Base-by-base conservation (phyloP, 2,329 filamentous ascomycete genomes). In the Ceratocystis lukuohia region DNA sequence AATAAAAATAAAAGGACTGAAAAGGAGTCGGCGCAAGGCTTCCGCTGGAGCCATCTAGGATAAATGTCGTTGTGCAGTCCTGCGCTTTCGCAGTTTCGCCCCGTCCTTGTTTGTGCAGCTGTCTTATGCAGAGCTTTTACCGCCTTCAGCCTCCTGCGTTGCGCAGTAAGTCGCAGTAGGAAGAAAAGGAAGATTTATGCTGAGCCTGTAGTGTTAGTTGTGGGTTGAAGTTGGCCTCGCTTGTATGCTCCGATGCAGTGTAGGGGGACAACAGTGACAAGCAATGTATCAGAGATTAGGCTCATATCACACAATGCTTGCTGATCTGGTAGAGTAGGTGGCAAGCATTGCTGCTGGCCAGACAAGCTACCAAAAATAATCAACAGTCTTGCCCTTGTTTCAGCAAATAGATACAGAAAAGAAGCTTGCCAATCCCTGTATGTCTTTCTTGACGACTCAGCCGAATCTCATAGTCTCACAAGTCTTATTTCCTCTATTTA, bases 111-210 rank as follows among this genome's bases (percentile, higher is more conserved):
- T 37, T 59, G 28, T 59, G 56, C 25, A 59, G 56, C 28, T 59
- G 56, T 59, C 56, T 59, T 59, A 37, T 59, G 56, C 56, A 59
- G 56, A 59, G 56, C 28, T 59, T 59, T 59, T 59, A 59, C 56
- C 56, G 56, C 56, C 56, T 59, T 59, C 10, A 33, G 56, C 33
- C 56, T 59, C 56, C 30, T 59, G 56, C 28, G 28, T 59, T 59
- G 64, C 46, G 57, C 44, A 45, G 64, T 12, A 46, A 28, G 30
- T 22, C 10, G 41, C 28, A 37, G 64, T n/a, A 22, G 46, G 50
- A 25, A 30, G 41, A 61, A 59, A 46, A 59, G 63, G 45, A 30
- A 59, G 50, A 50, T 30, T 33, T 44, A 56, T 45, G 64, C 50
- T 25, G 25, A 17, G 64, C 25, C 25, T 15, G 44, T 53, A 28